Evolutionary conservation across 148 eudicot genomes (phyloP), one percentile per base, ranked within the genome.

Genomic region (Silene conica): DNA sequence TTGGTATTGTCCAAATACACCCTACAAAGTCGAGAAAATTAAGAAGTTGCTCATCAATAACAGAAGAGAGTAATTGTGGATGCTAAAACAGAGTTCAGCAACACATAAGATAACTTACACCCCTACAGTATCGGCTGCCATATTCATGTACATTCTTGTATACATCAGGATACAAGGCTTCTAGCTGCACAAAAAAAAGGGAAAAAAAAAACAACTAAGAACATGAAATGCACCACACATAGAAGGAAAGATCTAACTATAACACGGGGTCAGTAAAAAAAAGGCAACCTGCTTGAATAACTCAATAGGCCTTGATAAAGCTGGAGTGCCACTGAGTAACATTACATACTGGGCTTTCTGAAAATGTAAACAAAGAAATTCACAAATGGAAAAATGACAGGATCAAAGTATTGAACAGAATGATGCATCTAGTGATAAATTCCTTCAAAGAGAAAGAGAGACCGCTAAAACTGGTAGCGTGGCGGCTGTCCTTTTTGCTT

Each of bases 271-370:
- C 26, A 71, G 38, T 2, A 74, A 59, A 57, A 74, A 41, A 41
- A 72, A 64, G 67, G 21, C 21, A 63, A 89, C 98, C 98, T 94
- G 98, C 85, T 91, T 94, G 81, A 82, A 87, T 63, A 94, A 77
- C 77, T 94, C 98, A 79, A 91, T 91, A 57, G 98, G 98, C 67
- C 98, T 83, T n/a, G 98, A 94, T 52, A 94, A 81, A 76, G 98
- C 98, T 69, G 98, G 98, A 80, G 98, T 94, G 77, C 98, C 98
- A 77, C 97, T 94, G 25, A 94, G 92, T 86, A 94, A 82, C 64
- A 94, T 87, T 67, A 79, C 86, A 75, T 88, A 91, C 73, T 86
- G 93, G 70, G 98, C 96, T 87, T 91, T 94, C 98, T 93, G 83
- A 73, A 82, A 76, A 46, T 70, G 57, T 20, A 62, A 73, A 55